These are phyloP conservation scores for Phytomonas serpens DNA, from an alignment of 208 protist species.

Conservation along the genomic window DNA sequence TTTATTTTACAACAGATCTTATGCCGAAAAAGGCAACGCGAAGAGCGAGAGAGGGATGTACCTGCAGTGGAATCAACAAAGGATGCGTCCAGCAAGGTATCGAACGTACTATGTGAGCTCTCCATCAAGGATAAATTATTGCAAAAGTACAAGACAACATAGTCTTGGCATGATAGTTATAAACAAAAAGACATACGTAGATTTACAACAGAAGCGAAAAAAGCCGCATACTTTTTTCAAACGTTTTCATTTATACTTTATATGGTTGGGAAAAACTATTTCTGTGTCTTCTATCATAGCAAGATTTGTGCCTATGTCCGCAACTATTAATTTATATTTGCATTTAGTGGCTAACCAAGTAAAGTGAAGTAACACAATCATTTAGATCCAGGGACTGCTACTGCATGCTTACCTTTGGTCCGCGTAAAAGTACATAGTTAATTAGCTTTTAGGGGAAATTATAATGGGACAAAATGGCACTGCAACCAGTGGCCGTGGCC, in stretches of 20 bases:
- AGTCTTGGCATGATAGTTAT: background rate
- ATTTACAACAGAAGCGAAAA: background rate
- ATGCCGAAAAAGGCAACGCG: slow-evolving; percentile 48
- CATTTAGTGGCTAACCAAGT: background rate
- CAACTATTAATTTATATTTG: background rate
- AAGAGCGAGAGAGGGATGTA: slow-evolving; percentile 17
- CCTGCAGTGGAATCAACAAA: background rate
- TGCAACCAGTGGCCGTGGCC: slow-evolving; percentile 60
- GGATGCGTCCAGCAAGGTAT: background rate
- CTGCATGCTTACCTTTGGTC: background rate
- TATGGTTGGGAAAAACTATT: slow-evolving; percentile 2
- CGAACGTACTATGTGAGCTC: slow-evolving; percentile 3
- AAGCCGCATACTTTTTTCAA: background rate
- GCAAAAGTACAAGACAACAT: slow-evolving; percentile 32
- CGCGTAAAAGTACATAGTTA: slow-evolving; percentile 1
- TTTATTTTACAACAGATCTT: slow-evolving; percentile 61
- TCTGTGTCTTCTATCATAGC: slow-evolving; percentile 1
- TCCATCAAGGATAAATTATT: slow-evolving; percentile 56
- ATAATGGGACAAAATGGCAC: slow-evolving; percentile 26
- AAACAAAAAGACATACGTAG: background rate
- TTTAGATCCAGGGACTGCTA: background rate
- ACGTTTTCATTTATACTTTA: background rate
- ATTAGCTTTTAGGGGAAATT: slow-evolving; percentile 4
- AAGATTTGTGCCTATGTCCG: background rate
- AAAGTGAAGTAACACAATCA: background rate